These are phyloP conservation scores for Arthrobotrys sphaeroides DNA, from an alignment of 2,329 filamentous ascomycete genomes.

Conservation along the genomic window DNA sequence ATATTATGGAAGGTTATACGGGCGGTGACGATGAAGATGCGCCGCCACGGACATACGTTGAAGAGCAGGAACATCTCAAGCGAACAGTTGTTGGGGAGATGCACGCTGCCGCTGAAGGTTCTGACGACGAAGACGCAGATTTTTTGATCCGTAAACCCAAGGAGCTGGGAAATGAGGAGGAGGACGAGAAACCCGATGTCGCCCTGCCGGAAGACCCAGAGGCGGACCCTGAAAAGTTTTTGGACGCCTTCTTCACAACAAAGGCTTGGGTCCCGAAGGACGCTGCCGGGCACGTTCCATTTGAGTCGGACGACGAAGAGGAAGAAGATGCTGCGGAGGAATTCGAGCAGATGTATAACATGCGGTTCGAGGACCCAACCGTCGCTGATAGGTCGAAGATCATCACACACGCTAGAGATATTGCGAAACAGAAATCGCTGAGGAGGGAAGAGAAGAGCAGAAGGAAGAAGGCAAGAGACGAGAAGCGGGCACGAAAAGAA, in stretches of 20 bases:
- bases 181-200: slow-evolving; percentile 58
- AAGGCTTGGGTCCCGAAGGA: slow-evolving; percentile 83
- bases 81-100: slow-evolving; percentile 81
- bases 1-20: slow-evolving; percentile 77
- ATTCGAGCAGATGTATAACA: slow-evolving; percentile 90
- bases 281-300: slow-evolving; percentile 62
- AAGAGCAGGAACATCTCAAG: slow-evolving; percentile 88
- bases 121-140: slow-evolving; percentile 63
- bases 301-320: slow-evolving; percentile 87
- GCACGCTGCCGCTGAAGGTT: slow-evolving; percentile 70
- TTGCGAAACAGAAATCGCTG: slow-evolving; percentile 82
- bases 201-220: slow-evolving; percentile 69
- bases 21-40: slow-evolving; percentile 70
- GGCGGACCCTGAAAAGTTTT: slow-evolving; percentile 86
- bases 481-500: slow-evolving; percentile 79
- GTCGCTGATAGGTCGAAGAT: slow-evolving; percentile 66
- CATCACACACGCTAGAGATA: slow-evolving; percentile 80
- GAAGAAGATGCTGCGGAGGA: slow-evolving; percentile 79
- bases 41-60: slow-evolving; percentile 76
- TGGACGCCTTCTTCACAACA: slow-evolving; percentile 95
- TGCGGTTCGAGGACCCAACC: slow-evolving; percentile 91
- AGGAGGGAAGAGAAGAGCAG: slow-evolving; percentile 81
- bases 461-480: slow-evolving; percentile 80
- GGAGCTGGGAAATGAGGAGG: slow-evolving; percentile 60
- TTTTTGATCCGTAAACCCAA: slow-evolving; percentile 79